Evolutionary conservation across 2,329 filamentous ascomycete genomes (phyloP).

Genomic region (Monosporascus sp.): DNA sequence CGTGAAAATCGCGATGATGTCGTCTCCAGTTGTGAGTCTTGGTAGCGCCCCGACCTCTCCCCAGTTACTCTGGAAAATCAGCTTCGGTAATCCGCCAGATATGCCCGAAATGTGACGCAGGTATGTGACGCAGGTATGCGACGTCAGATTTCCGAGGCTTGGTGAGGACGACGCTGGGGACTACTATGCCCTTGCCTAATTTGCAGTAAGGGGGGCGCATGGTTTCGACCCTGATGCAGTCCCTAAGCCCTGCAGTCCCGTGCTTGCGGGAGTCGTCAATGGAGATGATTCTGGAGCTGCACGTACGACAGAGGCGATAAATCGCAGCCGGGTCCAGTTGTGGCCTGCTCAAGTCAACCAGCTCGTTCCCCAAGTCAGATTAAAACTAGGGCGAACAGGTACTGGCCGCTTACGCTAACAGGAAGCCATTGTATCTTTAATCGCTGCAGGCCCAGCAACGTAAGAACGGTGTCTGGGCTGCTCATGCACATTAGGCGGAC

Average conservation of each 20-base stretch:
- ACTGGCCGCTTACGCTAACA: constrained; percentile 42
- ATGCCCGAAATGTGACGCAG: constrained; percentile 61
- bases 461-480: constrained; percentile 50
- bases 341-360: constrained; percentile 29
- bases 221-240: constrained; percentile 9
- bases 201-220: constrained; percentile 6
- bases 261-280: constrained; percentile 30
- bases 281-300: constrained; percentile 37
- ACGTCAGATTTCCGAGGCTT: constrained; percentile 24
- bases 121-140: constrained; percentile 54
- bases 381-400: background rate
- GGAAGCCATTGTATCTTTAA: constrained; percentile 49
- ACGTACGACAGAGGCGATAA: constrained; percentile 44
- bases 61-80: constrained; percentile 53
- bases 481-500: constrained; percentile 49
- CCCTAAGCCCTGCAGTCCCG: background rate
- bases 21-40: constrained; percentile 28
- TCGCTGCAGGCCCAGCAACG: constrained; percentile 54
- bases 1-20: constrained; percentile 48
- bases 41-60: constrained; percentile 51
- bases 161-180: too few species aligned
- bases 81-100: constrained; percentile 57
- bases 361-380: background rate
- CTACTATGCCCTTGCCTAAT: background rate
- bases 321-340: constrained; percentile 42